Conservation (phyloP, 2,329 filamentous ascomycete species). For the Beauveria bassiana region DNA sequence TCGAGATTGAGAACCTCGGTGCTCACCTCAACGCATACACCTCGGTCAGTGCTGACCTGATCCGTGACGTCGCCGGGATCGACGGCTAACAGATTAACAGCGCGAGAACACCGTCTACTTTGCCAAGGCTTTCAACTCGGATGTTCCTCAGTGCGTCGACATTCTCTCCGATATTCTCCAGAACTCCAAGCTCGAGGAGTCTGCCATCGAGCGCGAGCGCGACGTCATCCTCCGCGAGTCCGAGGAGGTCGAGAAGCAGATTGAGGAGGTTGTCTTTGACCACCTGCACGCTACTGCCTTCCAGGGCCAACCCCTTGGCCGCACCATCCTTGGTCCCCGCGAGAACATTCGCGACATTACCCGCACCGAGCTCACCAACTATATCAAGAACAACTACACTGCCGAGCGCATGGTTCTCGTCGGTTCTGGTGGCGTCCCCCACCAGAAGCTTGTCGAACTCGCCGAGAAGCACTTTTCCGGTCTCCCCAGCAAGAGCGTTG, state of each 20-base stretch:
- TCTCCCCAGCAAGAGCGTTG: conserved; percentile 67
- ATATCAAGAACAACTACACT: conserved; percentile 99
- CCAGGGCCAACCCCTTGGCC: conserved; percentile 91
- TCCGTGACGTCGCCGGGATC: conserved; percentile 15
- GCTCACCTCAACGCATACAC: conserved; percentile 99
- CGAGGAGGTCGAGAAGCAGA: conserved; percentile 99
- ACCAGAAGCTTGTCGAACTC: conserved; percentile 88
- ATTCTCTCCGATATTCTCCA: conserved; percentile 99
- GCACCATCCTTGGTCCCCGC: conserved; percentile 94
- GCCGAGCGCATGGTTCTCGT: conserved; percentile 99
- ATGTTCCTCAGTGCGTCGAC: conserved; percentile 93
- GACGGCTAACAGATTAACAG: conserved; percentile 37
- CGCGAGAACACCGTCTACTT: conserved; percentile 99
- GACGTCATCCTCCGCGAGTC: conserved; percentile 98
- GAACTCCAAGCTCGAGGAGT: conserved; percentile 94
- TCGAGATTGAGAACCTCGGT: conserved; percentile 99
- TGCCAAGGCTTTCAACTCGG: conserved; percentile 97
- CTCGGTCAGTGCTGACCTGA: conserved; percentile 59
- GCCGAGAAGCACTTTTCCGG: conserved; percentile 91
- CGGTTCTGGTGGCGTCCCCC: conserved; percentile 86
- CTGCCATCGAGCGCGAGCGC: conserved; percentile 92
- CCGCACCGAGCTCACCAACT: conserved; percentile 81
- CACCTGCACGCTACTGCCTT: conserved; percentile 97
- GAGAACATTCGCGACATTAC: conserved; percentile 98
- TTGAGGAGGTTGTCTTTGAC: conserved; percentile 99